These are phyloP conservation scores for Cercospora sesami DNA, from an alignment of 2,329 filamentous ascomycete species.

Conservation along the genomic window DNA sequence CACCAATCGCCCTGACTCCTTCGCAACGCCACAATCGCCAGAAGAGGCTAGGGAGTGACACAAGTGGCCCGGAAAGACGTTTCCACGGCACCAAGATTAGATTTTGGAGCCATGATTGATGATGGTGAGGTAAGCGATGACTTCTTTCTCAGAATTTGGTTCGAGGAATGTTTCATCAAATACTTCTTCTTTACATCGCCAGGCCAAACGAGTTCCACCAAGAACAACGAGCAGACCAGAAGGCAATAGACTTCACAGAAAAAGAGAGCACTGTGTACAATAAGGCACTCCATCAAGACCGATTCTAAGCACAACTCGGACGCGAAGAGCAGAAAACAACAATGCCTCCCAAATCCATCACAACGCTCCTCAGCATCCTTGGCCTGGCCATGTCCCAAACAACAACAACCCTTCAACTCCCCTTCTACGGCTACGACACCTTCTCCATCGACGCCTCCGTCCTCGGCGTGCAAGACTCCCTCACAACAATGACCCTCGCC, in stretches of 20 bases:
- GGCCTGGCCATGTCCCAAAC: constrained; percentile 1
- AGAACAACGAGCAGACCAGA: neutral
- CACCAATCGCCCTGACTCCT: constrained; percentile 5
- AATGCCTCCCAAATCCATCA: neutral
- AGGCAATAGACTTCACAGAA: too few relatives aligned
- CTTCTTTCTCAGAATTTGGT: neutral
- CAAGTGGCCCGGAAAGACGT: constrained; percentile 1
- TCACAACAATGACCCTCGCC: constrained; percentile 25
- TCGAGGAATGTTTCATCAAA: neutral
- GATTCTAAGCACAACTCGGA: neutral
- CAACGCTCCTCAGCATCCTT: neutral
- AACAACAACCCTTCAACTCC: constrained; percentile 19
- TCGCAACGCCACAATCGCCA: constrained; percentile 1
- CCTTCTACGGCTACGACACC: constrained; percentile 30
- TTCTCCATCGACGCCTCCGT: constrained; percentile 26
- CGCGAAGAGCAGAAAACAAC: neutral
- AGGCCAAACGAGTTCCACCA: neutral
- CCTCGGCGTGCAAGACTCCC: constrained; percentile 16
- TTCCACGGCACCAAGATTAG: neutral
- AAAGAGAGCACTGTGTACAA: neutral
- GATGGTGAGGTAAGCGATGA: neutral
- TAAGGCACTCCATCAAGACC: neutral
- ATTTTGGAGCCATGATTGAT: neutral
- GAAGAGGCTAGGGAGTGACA: constrained; percentile 3
- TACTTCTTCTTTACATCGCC: neutral